Base-by-base conservation (phyloP, 148 eudicot species). In the Rhododendron williamsianum region DNA sequence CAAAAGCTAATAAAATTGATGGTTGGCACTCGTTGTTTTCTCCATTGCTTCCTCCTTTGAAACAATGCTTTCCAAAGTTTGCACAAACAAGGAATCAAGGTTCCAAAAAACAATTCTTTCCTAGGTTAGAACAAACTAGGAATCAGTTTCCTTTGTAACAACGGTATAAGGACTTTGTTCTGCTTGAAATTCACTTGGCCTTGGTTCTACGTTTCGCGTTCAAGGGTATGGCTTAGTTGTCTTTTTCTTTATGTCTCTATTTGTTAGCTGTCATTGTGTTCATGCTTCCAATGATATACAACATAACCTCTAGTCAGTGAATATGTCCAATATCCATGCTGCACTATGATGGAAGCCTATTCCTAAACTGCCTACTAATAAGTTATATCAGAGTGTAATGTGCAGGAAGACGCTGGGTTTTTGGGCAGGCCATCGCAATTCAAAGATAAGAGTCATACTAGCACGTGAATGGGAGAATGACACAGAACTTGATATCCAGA, bases 401-500 rank as follows among this genome's bases (percentile, higher is more conserved):
- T 69, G 35, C 76, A 69, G 76, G 76, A 69, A n/a, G 30, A 69
- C 5, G 18, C 76, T 69, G 16, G 76, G 76, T 69, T 69, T 69
- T 33, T 69, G 76, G 76, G 76, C 76, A 30, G 76, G 76, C 33
- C 76, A 69, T 69, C 76, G 38, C 33, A 69, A 69, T 69, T 69
- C 76, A 9, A 33, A 69, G 33, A 69, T 69, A 30, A 69, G 76
- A 69, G 76, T 27, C 2, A 27, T n/a, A 12, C 76, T 69, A 69
- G 35, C 76, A 69, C 13, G 15, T 69, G 76, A n/a, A 69, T 69
- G 76, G 76, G 38, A n/a, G 76, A 69, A 69, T 69, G 76, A 69
- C 76, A 69, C 76, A 30, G 76, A 69, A 69, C 76, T 69, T 69
- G 76, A 69, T 69, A 69, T 69, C 76, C 76, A 69, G 38, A 69